Evolutionary conservation across 169 alveolate species (phyloP).

Genomic region (Toxoplasma gondii): DNA sequence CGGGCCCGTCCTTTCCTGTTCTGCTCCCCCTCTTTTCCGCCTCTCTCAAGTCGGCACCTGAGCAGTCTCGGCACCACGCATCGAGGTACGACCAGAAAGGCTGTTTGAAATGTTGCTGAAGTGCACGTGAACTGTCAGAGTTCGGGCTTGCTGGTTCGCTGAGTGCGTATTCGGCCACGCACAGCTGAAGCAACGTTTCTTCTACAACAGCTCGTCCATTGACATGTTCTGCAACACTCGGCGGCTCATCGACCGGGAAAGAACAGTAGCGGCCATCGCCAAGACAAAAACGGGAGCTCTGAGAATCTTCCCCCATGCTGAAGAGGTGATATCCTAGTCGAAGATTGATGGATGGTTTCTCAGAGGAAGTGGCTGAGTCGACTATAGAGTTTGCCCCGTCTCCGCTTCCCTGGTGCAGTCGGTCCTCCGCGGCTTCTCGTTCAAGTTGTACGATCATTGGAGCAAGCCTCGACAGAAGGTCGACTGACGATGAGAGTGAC

Average conservation of each 20-base stretch:
- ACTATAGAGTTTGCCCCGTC: not conserved
- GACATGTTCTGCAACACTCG: not conserved
- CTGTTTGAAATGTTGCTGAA: not conserved
- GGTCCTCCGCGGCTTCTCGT: not conserved
- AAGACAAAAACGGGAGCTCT: not conserved
- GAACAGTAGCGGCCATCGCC: constrained; percentile 20
- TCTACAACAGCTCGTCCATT: constrained; percentile 7
- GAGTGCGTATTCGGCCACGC: constrained; percentile 22
- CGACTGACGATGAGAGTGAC: not conserved
- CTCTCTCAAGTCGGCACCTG: not conserved
- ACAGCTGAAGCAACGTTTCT: constrained; percentile 36
- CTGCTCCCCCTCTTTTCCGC: not conserved
- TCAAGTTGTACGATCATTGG: not conserved
- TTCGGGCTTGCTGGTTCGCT: not conserved
- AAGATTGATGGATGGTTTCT: not conserved
- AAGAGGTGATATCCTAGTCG: constrained; percentile 15
- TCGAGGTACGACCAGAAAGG: not conserved
- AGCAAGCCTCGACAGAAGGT: not conserved
- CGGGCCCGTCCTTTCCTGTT: not conserved
- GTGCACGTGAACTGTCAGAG: not conserved
- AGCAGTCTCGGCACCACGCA: not conserved
- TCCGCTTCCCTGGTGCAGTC: not conserved
- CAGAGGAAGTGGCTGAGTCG: not conserved
- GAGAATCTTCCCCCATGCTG: not conserved
- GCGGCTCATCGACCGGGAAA: constrained; percentile 12